Percentiles rank a stretch among this genome's conserved stretches.
Conservation (phyloP, 257 asterid species). For the Misopates orontium region DNA sequence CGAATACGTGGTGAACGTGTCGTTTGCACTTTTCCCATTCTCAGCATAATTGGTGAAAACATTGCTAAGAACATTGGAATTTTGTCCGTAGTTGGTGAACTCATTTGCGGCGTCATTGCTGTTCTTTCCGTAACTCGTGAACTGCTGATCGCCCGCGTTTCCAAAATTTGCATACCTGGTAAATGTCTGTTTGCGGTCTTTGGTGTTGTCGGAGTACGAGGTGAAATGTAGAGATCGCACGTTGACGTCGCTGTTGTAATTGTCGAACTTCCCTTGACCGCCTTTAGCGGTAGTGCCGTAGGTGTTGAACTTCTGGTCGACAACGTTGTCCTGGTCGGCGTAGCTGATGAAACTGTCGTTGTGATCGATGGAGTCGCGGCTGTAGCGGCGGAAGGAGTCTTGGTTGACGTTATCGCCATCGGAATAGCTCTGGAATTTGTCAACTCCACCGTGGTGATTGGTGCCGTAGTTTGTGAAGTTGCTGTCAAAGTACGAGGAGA, state of each 20-base stretch:
- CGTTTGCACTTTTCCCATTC: constrained; percentile 44
- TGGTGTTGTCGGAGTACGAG: constrained; percentile 47
- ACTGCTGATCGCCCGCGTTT: constrained; percentile 55
- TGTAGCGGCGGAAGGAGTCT: constrained; percentile 73
- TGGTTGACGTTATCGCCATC: constrained; percentile 38
- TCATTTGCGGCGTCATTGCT: constrained; percentile 50
- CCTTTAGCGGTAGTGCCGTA: constrained; percentile 62
- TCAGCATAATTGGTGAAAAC: constrained; percentile 60
- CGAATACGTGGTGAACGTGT: constrained; percentile 57
- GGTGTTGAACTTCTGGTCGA: constrained; percentile 59
- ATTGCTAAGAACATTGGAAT: constrained; percentile 51
- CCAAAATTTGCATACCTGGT: constrained; percentile 28
- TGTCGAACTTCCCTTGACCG: constrained; percentile 50
- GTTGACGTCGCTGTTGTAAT: constrained; percentile 35
- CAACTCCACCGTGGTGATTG: constrained; percentile 46
- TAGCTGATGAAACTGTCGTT: constrained; percentile 56
- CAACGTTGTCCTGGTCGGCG: constrained; percentile 50
- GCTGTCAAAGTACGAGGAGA: constrained; percentile 34
- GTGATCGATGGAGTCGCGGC: constrained; percentile 68
- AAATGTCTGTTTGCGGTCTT: constrained; percentile 50
- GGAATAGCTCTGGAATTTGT: constrained; percentile 60
- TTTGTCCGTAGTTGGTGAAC: constrained; percentile 48
- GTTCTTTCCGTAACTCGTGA: constrained; percentile 60
- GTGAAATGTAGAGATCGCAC: constrained; percentile 51
- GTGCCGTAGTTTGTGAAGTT: constrained; percentile 86